Evolutionary conservation across 331 rosid genomes (phyloP).

Genomic region (Malus hybrid): DNA sequence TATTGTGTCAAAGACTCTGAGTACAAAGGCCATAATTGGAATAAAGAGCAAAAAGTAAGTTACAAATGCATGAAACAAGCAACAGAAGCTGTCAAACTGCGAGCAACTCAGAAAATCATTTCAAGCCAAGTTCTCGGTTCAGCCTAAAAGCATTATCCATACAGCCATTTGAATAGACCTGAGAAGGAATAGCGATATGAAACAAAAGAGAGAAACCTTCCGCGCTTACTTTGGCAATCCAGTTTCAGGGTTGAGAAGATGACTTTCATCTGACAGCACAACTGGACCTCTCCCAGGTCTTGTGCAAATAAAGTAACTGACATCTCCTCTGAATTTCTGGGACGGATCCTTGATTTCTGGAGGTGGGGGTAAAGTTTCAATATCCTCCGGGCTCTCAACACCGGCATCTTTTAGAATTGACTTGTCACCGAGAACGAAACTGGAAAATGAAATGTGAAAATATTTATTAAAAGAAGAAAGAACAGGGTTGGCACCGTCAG

Average conservation of each 20-base stretch:
- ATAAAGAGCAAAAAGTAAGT: neutral
- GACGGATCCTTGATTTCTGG: conserved; percentile 67
- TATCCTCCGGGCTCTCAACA: conserved; percentile 36
- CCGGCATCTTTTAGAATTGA: conserved; percentile 85
- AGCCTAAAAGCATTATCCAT: neutral
- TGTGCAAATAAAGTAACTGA: conserved; percentile 92
- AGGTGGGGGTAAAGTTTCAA: conserved; percentile 68
- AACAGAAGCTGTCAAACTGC: conserved; percentile 27
- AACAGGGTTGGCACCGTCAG: neutral
- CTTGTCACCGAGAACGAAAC: conserved; percentile 81
- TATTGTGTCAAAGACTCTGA: neutral
- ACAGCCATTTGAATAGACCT: conserved; percentile 11
- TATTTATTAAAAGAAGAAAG: neutral
- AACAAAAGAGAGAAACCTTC: conserved; percentile 1
- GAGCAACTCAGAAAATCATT: conserved; percentile 15
- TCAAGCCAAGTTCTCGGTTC: conserved; percentile 15
- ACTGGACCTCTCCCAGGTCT: conserved; percentile 94
- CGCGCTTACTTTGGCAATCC: conserved; percentile 65
- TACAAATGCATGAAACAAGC: conserved; percentile 18
- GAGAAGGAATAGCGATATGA: conserved; percentile 11
- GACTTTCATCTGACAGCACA: conserved; percentile 57
- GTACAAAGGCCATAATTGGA: conserved; percentile 4
- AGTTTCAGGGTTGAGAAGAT: conserved; percentile 65
- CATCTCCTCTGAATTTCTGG: conserved; percentile 71
- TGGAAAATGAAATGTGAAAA: conserved; percentile 20